Evolutionary conservation across 1,284 basidiomycete species (phyloP).

Genomic region (Neotropicomus parvogracilis): DNA sequence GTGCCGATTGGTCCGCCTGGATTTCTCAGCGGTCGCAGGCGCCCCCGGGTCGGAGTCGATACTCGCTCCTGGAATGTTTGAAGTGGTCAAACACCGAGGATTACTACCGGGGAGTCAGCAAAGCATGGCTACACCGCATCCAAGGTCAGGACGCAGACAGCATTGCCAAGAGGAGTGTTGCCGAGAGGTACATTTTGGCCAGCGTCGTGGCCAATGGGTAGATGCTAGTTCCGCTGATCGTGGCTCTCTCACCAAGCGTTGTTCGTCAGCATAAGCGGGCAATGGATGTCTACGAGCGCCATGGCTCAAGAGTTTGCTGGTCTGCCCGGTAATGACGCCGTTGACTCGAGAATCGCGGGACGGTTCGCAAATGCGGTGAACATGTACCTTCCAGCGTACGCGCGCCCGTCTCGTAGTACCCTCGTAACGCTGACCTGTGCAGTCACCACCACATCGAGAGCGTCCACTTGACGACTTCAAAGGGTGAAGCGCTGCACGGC

Average conservation of each 20-base stretch:
- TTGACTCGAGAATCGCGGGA: conserved; percentile 16
- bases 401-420: conserved; percentile 5
- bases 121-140: conserved; percentile 52
- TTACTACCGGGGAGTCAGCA: conserved; percentile 63
- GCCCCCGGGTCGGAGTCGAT: conserved; percentile 1
- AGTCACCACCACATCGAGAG: conserved; percentile 77
- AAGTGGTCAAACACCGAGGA: conserved; percentile 68
- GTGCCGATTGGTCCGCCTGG: conserved; percentile 64
- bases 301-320: conserved; percentile 67
- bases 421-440: conserved; percentile 10
- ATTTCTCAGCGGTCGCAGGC: conserved; percentile 34
- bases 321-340: conserved; percentile 28
- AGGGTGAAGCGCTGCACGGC: conserved; percentile 46
- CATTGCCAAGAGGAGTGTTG: conserved; percentile 43
- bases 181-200: conserved; percentile 60
- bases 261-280: conserved; percentile 55
- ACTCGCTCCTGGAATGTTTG: conserved; percentile 36
- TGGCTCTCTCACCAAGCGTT: conserved; percentile 6
- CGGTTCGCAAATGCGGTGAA: conserved; percentile 45
- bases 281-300: conserved; percentile 56
- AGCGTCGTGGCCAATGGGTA: conserved; percentile 67
- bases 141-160: conserved; percentile 43
- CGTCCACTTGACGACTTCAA: conserved; percentile 52
- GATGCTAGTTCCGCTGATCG: background rate
- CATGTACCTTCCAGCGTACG: conserved; percentile 62